Base-by-base conservation (phyloP, 164 flowering plant genomes). In the Dillenia suffruticosa region DNA sequence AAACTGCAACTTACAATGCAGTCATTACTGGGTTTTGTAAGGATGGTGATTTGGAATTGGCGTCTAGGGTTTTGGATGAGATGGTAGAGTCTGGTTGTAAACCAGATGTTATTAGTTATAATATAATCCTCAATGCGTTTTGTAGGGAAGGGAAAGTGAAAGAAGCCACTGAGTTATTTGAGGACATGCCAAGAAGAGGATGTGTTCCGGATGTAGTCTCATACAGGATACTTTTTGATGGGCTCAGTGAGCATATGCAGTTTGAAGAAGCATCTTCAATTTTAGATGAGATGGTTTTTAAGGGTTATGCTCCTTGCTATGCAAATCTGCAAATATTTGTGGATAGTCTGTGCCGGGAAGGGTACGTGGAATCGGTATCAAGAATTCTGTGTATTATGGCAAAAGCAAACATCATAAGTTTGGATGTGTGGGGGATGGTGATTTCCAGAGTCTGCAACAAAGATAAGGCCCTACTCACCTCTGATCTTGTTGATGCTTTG, bases 221-320 rank as follows among this genome's bases (percentile, higher is more conserved):
- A 10, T 91, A 84, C 51, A 70, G 95, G 61, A 72, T 63, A 48
- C 48, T 85, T 13, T 81, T 91, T 71, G 83, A 80, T 67, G 89
- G 88, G 54, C 76, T 86, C 32, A 71, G 77, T 67, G 67, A 70
- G 12, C 74, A 59, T 8, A 64, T 48, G 80, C 79, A 77, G 61
- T 70, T 81, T 15, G 57, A 74, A 59, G 90, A 84, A 70, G 94
- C 90, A 2, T 75, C 75, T 1, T 44, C 67, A 16, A 22, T 87
- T 72, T 77, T 89, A 77, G 87, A 83, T 67, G 96, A 87, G 80
- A 89, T 92, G 96, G 22, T 84, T 16, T 84, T 86, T 69, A 84
- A 81, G 63, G 84, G 83, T 8, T 76, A 69, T 66, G 59, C 43
- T 45, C 90, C 87, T 66, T 76, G 59, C 59, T 22, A 46, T 50